A percentile compares a stretch with the other conserved stretches of the same genome.
Evolutionary conservation across 106 monocot species (phyloP).

Genomic region (Alisma plantagoaquatica): DNA sequence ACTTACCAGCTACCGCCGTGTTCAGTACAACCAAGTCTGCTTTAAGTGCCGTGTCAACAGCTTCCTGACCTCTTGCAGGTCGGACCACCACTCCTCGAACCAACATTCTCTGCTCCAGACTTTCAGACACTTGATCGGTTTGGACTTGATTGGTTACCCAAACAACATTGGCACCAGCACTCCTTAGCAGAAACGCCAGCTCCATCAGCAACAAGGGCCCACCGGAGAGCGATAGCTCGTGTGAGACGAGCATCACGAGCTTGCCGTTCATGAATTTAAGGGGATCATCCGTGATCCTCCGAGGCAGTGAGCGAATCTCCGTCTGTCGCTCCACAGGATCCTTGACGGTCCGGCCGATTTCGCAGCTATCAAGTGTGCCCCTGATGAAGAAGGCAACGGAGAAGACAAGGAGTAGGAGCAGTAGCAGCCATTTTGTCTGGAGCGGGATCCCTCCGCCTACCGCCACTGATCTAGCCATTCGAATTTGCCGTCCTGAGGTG

Average conservation of each 20-base stretch:
- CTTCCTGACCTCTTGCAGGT: constrained; percentile 63
- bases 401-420: constrained; percentile 34
- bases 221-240: constrained; percentile 93
- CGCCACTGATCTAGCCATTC: constrained; percentile 31
- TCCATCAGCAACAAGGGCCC: constrained; percentile 96
- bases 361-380: constrained; percentile 23
- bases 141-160: constrained; percentile 82
- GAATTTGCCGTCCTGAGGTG: too few species aligned
- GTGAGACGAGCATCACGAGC: constrained; percentile 78
- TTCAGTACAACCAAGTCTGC: constrained; percentile 84
- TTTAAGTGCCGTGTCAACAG: constrained; percentile 56
- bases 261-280: constrained; percentile 76
- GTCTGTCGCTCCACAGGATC: neutral
- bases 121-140: constrained; percentile 42
- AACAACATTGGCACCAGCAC: constrained; percentile 46
- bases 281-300: constrained; percentile 20
- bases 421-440: constrained; percentile 25
- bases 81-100: constrained; percentile 64
- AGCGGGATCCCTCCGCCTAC: constrained; percentile 10
- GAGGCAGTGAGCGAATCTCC: too few species aligned
- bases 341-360: constrained; percentile 6
- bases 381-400: constrained; percentile 35
- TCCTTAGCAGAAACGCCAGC: constrained; percentile 83
- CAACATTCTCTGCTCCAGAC: constrained; percentile 80
- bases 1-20: constrained; percentile 97